A percentile compares a stretch with the other conserved stretches of the same genome.
These are phyloP conservation scores for Exophiala alcalophila DNA, from an alignment of 2,329 filamentous ascomycete species.

Conservation along the genomic window DNA sequence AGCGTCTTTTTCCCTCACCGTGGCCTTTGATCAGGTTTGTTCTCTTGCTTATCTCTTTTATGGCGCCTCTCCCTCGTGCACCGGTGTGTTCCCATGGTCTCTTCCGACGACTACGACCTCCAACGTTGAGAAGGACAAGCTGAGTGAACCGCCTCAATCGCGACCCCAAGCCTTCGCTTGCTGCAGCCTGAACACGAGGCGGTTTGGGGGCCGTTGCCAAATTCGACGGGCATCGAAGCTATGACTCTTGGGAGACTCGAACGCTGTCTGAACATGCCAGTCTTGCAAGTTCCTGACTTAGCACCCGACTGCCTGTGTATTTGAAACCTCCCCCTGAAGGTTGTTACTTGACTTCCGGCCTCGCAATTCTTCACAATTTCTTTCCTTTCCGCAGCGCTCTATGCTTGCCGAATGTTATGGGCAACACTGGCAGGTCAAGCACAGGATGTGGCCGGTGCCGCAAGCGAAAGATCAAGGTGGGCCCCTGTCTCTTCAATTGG, in stretches of 20 bases:
- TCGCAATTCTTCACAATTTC: constrained; percentile 3
- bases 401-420: constrained; percentile 18
- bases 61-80: constrained; percentile 8
- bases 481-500: background rate
- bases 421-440: constrained; percentile 29
- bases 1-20: background rate
- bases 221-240: background rate
- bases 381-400: background rate
- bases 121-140: background rate
- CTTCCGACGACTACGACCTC: constrained; percentile 14
- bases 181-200: background rate
- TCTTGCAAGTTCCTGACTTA: background rate
- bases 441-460: constrained; percentile 26
- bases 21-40: background rate
- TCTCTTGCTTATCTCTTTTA: constrained; percentile 3
- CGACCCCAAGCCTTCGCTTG: no score
- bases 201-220: constrained; percentile 5
- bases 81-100: constrained; percentile 4
- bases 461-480: constrained; percentile 26
- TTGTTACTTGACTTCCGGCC: background rate
- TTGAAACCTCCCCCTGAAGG: background rate
- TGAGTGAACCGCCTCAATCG: no score
- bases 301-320: no score
- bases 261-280: background rate
- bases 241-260: constrained; percentile 3